These are phyloP conservation scores for Aspergillus candidus DNA, from an alignment of 2,329 filamentous ascomycete species.

Conservation along the genomic window DNA sequence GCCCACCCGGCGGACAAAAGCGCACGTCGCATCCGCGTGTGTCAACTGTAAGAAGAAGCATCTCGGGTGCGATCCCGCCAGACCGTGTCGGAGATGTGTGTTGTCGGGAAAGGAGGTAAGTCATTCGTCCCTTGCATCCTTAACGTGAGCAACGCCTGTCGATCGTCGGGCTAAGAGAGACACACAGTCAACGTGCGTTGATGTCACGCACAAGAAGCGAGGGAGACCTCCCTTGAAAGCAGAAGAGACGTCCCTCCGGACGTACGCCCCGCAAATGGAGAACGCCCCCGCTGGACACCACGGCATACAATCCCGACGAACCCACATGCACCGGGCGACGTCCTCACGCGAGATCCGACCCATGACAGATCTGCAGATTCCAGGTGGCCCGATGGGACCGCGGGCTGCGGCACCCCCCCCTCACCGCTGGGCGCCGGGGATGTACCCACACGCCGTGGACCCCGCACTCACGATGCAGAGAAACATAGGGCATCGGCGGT, in stretches of 20 bases:
- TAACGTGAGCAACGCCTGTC: neutral
- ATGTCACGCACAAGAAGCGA: conserved; percentile 45
- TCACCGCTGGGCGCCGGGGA: conserved; percentile 29
- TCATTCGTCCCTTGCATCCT: conserved; percentile 1
- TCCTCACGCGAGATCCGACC: conserved; percentile 36
- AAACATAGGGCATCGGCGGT: conserved; percentile 24
- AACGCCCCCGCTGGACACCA: conserved; percentile 24
- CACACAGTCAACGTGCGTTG: conserved; percentile 36
- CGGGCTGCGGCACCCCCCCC: conserved; percentile 19
- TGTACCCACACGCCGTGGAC: conserved; percentile 26
- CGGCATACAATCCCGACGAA: conserved; percentile 17
- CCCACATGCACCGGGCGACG: conserved; percentile 27
- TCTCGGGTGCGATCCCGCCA: conserved; percentile 40
- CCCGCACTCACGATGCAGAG: conserved; percentile 20
- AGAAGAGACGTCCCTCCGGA: conserved; percentile 33
- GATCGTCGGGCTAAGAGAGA: neutral
- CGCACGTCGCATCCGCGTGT: conserved; percentile 44
- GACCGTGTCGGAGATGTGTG: conserved; percentile 43
- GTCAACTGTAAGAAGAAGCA: conserved; percentile 47
- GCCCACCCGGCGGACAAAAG: conserved; percentile 40
- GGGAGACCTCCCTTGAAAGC: conserved; percentile 40
- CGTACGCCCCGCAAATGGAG: conserved; percentile 26
- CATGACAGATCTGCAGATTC: conserved; percentile 32
- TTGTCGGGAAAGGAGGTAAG: conserved; percentile 43
- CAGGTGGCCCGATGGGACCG: conserved; percentile 17